Evolutionary conservation across 352 stramenopile species (phyloP).

Genomic region (Phytophthora ohioensis): DNA sequence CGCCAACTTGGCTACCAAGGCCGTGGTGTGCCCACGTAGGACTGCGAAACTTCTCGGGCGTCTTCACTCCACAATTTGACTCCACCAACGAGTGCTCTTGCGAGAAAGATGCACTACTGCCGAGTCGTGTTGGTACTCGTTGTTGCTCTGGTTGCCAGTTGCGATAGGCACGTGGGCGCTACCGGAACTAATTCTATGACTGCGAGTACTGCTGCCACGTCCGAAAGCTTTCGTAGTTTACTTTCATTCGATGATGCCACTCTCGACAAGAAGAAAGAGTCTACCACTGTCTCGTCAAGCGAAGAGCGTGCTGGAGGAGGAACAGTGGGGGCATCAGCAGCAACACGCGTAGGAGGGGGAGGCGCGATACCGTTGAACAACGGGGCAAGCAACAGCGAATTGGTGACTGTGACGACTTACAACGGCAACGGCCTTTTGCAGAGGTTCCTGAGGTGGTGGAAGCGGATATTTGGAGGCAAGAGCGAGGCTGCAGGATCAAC

Average conservation of each 20-base stretch:
- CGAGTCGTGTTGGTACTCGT: not conserved
- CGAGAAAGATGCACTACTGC: not conserved
- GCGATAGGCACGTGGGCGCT: not conserved
- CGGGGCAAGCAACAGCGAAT: not conserved
- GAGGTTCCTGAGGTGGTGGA: slow-evolving; percentile 1
- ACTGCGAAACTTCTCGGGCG: not conserved
- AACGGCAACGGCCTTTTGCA: slow-evolving; percentile 2
- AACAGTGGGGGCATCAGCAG: not conserved
- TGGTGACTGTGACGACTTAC: slow-evolving; percentile 5
- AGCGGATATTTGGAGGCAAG: not conserved
- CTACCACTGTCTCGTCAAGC: not conserved
- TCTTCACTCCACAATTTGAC: not conserved
- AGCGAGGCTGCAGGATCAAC: not conserved
- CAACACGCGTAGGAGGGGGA: not conserved
- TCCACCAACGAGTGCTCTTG: too few relatives aligned
- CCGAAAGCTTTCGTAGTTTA: not conserved
- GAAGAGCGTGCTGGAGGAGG: not conserved
- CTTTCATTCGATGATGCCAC: not conserved
- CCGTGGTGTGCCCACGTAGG: too few relatives aligned
- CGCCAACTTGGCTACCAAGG: too few relatives aligned
- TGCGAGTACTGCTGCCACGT: not conserved
- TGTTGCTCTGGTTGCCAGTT: not conserved
- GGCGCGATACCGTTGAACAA: not conserved
- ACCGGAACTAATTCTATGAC: not conserved
- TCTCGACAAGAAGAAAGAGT: not conserved